Evolutionary conservation across 495 filamentous ascomycete genomes (phyloP), one percentile per base, ranked within the genome.

Genomic region (Aspergillus sclerotioniger): DNA sequence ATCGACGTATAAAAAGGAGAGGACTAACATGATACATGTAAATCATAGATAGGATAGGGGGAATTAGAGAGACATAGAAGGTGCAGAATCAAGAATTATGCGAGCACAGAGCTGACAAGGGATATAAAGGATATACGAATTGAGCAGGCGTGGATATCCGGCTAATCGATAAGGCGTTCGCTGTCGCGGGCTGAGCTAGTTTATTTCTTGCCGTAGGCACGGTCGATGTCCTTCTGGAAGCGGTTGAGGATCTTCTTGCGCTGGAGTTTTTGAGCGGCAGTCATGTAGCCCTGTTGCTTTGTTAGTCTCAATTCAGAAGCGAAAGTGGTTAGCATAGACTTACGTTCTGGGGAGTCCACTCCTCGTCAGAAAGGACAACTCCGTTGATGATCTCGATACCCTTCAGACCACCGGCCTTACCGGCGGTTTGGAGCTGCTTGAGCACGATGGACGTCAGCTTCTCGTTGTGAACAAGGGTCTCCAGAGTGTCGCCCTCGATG

Each of bases 311-410:
- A 15, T 29, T 10, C 20, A 58, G 8, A 46, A 57, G 1, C 35
- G 3, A 45, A 33, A 8, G 35, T 16, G 39, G 32, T 29, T 12
- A 39, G 20, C 7, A 56, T 29, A 32, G 10, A 81, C 91, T 86
- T 80, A 96, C 93, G 75, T 96, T 98, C 53, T 95, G 89, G 51
- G 94, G 90, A 25, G 89, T 97, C 94, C 94, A 98, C 71, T 98
- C 94, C 72, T 98, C 93, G 61, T 96, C 92, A 1, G 91, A 89
- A 68, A 98, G 70, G 6, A 96, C 91, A 15, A 95, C 91, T 59
- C 94, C 94, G 57, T 91, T 87, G 63, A 98, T 88, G 51, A 97
- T 90, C 77, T 98, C 94, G 62, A 95, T 91, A 20, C 90, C 88
- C 16, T 77, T 80, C 50, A 98, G 78, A 8, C 92, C 90, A 62